Evolutionary conservation across 495 filamentous ascomycete genomes (phyloP).

Genomic region (Talaromyces proteolyticus): DNA sequence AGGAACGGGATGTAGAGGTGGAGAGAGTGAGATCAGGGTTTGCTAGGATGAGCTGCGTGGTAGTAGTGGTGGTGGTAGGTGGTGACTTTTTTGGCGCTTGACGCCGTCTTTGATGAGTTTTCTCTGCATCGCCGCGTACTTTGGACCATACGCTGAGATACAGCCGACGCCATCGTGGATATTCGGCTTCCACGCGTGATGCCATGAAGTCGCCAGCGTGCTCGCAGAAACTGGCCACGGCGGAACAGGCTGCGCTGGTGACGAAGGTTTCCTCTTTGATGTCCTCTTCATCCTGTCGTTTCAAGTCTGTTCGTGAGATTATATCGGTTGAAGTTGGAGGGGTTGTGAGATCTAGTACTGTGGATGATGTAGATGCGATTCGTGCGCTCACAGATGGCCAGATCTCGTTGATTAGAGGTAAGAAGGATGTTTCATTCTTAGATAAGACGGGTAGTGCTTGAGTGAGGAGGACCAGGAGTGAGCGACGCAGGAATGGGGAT

Average conservation of each 20-base stretch:
- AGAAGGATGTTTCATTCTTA: slow-evolving; percentile 69
- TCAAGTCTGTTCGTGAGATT: slow-evolving; percentile 9
- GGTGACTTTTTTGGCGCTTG: slow-evolving; percentile 10
- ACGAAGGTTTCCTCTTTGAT: slow-evolving; percentile 69
- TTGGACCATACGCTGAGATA: slow-evolving; percentile 34
- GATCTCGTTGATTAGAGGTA: slow-evolving; percentile 82
- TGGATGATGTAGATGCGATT: slow-evolving; percentile 43
- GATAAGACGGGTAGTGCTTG: slow-evolving; percentile 64
- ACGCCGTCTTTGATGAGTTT: slow-evolving; percentile 22
- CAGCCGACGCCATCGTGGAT: slow-evolving; percentile 48
- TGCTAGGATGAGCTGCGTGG: neutral
- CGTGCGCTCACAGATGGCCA: slow-evolving; percentile 75
- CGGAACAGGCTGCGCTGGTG: slow-evolving; percentile 59
- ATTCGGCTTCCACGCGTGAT: slow-evolving; percentile 63
- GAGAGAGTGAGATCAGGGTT: slow-evolving; percentile 3
- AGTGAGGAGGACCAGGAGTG: slow-evolving; percentile 66
- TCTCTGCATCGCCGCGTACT: slow-evolving; percentile 30
- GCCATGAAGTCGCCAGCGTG: slow-evolving; percentile 77
- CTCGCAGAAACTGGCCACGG: slow-evolving; percentile 51
- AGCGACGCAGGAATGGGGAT: slow-evolving; percentile 69
- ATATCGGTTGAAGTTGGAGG: slow-evolving; percentile 22
- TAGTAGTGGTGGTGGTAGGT: neutral
- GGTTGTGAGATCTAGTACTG: slow-evolving; percentile 15
- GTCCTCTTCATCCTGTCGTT: slow-evolving; percentile 10
- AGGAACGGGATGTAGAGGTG: slow-evolving; percentile 19